Conservation (phyloP, 1,139 yeast genomes). For the Insectozyma bohioensis region DNA sequence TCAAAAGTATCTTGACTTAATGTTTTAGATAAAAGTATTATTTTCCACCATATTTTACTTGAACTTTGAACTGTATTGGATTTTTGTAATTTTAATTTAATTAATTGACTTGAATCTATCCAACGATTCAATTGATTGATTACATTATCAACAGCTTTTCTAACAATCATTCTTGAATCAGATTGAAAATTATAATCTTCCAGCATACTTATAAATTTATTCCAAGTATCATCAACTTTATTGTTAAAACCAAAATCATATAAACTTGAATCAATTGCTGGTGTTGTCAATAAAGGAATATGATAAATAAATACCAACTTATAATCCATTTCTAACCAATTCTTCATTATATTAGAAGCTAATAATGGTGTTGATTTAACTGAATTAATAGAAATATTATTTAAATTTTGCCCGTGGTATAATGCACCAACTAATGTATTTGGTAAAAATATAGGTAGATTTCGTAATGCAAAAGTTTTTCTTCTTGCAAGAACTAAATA, state of each 20-base stretch:
- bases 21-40: constrained; percentile 13
- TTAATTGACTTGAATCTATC: constrained; percentile 7
- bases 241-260: constrained; percentile 14
- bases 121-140: constrained; percentile 10
- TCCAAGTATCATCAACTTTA: constrained; percentile 18
- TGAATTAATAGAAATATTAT: constrained; percentile 8
- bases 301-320: constrained; percentile 22
- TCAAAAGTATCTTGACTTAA: constrained; percentile 10
- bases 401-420: constrained; percentile 15
- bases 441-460: constrained; percentile 27
- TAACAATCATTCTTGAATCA: constrained; percentile 12
- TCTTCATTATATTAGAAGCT: constrained; percentile 24
- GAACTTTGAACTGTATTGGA: background rate
- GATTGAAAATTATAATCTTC: constrained; percentile 20
- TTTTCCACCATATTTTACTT: constrained; percentile 11
- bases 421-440: constrained; percentile 27
- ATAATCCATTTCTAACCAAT: constrained; percentile 31
- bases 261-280: constrained; percentile 25
- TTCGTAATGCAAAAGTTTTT: constrained; percentile 23
- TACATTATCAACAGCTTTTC: constrained; percentile 12
- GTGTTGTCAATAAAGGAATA: constrained; percentile 33
- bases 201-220: constrained; percentile 18
- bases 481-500: constrained; percentile 22
- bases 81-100: constrained; percentile 6
- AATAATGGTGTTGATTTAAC: constrained; percentile 24